A percentile compares a stretch with the other conserved stretches of the same genome.
Evolutionary conservation across 1,284 basidiomycete genomes (phyloP).

Genomic region (Puccinia triticina): DNA sequence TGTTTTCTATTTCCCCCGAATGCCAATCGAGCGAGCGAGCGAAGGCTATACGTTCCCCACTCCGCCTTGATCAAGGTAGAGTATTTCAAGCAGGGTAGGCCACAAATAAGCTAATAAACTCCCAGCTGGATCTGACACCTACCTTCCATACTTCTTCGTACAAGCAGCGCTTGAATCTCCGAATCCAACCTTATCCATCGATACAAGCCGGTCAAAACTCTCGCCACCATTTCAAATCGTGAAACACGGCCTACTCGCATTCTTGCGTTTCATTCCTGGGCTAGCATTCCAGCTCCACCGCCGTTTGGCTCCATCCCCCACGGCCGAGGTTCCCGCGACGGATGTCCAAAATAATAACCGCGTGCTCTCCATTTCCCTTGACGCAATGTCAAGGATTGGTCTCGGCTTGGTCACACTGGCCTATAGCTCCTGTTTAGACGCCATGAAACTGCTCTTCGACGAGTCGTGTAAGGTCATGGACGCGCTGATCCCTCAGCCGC

Average conservation of each 20-base stretch:
- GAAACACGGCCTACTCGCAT: background rate
- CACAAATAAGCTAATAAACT: background rate
- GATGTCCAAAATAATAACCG: constrained; percentile 2
- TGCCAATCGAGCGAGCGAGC: background rate
- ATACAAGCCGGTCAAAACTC: background rate
- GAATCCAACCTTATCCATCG: constrained; percentile 8
- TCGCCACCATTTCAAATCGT: background rate
- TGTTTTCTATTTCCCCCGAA: constrained; percentile 31
- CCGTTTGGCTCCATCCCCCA: background rate
- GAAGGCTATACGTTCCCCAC: constrained; percentile 12
- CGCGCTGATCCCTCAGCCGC: background rate
- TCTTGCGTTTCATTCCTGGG: background rate
- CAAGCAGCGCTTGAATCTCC: constrained; percentile 5
- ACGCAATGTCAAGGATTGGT: background rate
- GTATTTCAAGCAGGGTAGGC: constrained; percentile 17
- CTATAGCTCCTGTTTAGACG: background rate
- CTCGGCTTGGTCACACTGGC: background rate
- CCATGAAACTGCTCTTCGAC: constrained; percentile 5
- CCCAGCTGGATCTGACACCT: background rate
- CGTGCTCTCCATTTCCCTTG: background rate
- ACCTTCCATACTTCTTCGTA: background rate
- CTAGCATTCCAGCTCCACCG: background rate
- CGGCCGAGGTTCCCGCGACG: background rate
- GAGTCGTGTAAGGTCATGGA: background rate
- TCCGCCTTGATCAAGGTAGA: background rate